These are phyloP conservation scores for Xylariaceae sp. DNA, from an alignment of 2,329 filamentous ascomycete species.

Conservation along the genomic window DNA sequence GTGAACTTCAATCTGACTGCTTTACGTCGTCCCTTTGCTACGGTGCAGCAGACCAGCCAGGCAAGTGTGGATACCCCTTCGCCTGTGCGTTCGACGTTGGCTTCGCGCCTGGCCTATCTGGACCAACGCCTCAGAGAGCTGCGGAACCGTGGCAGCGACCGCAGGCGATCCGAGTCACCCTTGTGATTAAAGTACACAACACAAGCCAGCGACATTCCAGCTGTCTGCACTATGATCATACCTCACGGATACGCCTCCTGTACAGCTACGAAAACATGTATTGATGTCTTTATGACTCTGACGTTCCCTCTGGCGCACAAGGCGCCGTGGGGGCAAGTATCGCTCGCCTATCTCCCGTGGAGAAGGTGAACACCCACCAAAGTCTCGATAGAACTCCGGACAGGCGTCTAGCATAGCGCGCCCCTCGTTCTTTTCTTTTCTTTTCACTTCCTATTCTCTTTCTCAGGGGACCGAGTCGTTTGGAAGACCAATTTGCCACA, in stretches of 20 bases:
- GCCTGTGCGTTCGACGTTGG: slow-evolving; percentile 33
- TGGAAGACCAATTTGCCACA: slow-evolving; percentile 15
- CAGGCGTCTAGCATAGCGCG: slow-evolving; percentile 2
- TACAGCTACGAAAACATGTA: slow-evolving; percentile 16
- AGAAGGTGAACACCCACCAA: slow-evolving; percentile 7
- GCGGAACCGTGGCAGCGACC: slow-evolving; percentile 34
- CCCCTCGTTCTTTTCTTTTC: no score
- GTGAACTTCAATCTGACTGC: slow-evolving; percentile 36
- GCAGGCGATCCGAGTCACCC: slow-evolving; percentile 43
- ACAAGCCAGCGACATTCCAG: no score
- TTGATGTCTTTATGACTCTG: slow-evolving; percentile 19
- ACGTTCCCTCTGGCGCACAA: slow-evolving; percentile 13
- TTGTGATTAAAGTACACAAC: slow-evolving; percentile 24
- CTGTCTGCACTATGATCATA: no score
- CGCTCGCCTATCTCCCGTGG: slow-evolving; percentile 4
- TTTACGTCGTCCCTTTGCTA: slow-evolving; percentile 47
- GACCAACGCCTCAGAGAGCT: slow-evolving; percentile 51
- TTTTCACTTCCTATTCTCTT: slow-evolving; percentile 7
- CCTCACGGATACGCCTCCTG: no score
- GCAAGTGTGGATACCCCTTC: slow-evolving; percentile 25
- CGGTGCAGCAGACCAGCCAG: slow-evolving; percentile 41
- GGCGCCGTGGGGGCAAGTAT: slow-evolving; percentile 9
- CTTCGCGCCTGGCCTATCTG: slow-evolving; percentile 48
- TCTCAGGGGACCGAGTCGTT: slow-evolving; percentile 6
- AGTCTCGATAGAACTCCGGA: slow-evolving; percentile 7